Evolutionary conservation across 768 basidiomycete species (phyloP), one percentile per base, ranked within the genome.

Genomic region (Dacryopinax primogenitus): DNA sequence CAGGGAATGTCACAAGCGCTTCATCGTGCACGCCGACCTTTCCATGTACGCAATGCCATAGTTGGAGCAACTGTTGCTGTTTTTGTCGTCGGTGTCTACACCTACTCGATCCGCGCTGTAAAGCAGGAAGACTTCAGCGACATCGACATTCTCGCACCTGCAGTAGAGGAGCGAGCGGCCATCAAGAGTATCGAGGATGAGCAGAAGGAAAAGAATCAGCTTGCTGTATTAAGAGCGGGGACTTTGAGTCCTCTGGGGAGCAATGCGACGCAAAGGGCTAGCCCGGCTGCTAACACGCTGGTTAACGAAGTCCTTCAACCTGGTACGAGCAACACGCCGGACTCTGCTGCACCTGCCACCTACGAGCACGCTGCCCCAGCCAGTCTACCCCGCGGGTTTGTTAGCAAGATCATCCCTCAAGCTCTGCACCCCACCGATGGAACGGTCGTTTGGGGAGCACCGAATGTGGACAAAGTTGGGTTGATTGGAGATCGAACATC

Each of bases 111-210:
- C 72, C 83, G 84, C 33, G 93, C 92, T 32, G 93, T 97, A 64
- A 92, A 88, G 72, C 93, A 97, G 72, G 93, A 96, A 72, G 85
- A 88, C 39, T 96, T 95, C 72, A 85, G 87, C 69, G 90, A 92
- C 73, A 80, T 90, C 41, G 89, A 90, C 70, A 87, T 88, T 67
- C 87, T 89, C 72, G 90, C 85, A 32, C 77, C 77, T 67, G 81
- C 81, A 41, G 78, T 86, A 70, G 74, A 72, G 33, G 71, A 75
- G 72, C 69, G 76, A 30, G 58, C 65, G 15, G 68, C 64, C 41
- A 68, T 74, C 51, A 65, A 68, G 39, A 70, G 73, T 11, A 75
- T 77, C 69, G 77, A 77, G 68, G 77, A 77, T 34, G 75, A 76
- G 67, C 37, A 62, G 58, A 63, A 66, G 35, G 39, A 44, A 15